phyloP scores from a whole-genome alignment of 495 filamentous ascomycete species.

The Annulohypoxylon maeteangense region DNA sequence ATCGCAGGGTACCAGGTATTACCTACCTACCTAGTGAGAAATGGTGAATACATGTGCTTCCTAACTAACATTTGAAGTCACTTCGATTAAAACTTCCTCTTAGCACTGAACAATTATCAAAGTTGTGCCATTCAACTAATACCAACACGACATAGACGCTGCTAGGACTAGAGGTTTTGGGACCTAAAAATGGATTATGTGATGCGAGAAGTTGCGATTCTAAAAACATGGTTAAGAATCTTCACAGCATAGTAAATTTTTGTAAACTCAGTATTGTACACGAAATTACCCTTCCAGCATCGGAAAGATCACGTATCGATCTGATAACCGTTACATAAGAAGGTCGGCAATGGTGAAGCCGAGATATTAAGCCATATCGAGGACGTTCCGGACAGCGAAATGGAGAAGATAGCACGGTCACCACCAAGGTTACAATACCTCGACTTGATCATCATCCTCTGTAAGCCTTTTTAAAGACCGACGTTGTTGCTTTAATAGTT shows the following conservation, averaged over 20 bases:
- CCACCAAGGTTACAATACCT: no score
- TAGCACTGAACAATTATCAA: not conserved
- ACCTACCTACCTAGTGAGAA: slow-evolving; percentile 1
- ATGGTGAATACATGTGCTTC: not conserved
- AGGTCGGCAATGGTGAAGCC: slow-evolving; percentile 12
- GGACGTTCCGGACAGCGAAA: slow-evolving; percentile 24
- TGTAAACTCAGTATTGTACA: no score
- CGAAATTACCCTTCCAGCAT: not conserved
- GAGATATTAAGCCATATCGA: slow-evolving; percentile 24
- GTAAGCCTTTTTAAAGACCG: no score
- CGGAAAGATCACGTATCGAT: no score
- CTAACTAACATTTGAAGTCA: not conserved
- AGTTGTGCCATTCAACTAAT: not conserved
- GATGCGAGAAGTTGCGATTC: no score
- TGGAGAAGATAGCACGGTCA: not conserved
- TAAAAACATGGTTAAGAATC: no score
- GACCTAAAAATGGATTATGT: no score
- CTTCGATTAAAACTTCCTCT: not conserved
- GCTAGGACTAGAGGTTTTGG: no score
- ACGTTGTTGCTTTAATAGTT: no score
- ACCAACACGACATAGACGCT: no score
- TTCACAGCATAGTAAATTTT: no score
- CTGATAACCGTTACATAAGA: not conserved
- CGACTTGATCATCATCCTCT: no score
- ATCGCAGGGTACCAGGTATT: not conserved